phyloP scores from a whole-genome alignment of 2,329 filamentous ascomycete genomes.

The Sporothrix pseudoabietina region DNA sequence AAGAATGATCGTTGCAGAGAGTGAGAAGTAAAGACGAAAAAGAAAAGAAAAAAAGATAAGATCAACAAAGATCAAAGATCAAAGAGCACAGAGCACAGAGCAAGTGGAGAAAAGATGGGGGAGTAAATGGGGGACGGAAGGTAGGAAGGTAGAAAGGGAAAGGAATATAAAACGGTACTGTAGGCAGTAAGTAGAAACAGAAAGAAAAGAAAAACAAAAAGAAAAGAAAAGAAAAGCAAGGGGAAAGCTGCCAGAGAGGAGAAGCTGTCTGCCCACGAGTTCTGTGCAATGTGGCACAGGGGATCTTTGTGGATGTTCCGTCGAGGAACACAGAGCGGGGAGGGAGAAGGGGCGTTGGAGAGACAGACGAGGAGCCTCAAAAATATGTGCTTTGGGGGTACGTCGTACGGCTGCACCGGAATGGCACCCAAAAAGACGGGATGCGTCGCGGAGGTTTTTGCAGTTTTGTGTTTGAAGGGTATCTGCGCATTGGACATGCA shows the following conservation, averaged over 20 bases:
- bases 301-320: background rate
- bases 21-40: background rate
- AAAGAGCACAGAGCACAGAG: background rate
- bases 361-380: slow-evolving; percentile 6
- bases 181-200: background rate
- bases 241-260: slow-evolving; percentile 9
- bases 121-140: slow-evolving; percentile 1
- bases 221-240: background rate
- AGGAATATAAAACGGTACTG: background rate
- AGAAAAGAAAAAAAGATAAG: too few relatives aligned
- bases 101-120: background rate
- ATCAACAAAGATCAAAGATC: background rate
- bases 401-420: background rate
- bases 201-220: background rate
- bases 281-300: slow-evolving; percentile 11
- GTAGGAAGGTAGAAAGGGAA: background rate
- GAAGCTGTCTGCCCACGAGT: slow-evolving; percentile 9
- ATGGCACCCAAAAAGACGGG: background rate
- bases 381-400: too few relatives aligned
- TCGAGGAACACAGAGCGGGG: background rate
- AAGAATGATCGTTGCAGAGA: background rate
- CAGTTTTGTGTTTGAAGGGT: background rate
- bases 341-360: background rate
- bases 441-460: slow-evolving; percentile 1
- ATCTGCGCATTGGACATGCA: background rate